A percentile compares a stretch with the other conserved stretches of the same genome.
Conservation (phyloP, 148 eudicot species). For the Rhododendron simsii region DNA sequence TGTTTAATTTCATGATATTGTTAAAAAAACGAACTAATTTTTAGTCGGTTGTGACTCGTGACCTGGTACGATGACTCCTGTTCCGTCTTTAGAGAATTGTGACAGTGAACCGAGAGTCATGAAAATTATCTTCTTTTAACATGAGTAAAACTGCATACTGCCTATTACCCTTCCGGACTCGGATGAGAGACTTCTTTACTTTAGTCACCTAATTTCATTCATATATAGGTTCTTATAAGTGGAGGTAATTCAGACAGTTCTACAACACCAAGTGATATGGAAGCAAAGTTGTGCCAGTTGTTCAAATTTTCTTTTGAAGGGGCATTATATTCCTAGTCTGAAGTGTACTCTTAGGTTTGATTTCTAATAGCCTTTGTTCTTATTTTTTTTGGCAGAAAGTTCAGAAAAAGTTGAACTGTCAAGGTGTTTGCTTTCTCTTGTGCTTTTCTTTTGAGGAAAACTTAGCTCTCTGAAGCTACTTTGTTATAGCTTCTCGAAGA, state of each 20-base stretch:
- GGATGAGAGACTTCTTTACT: neutral
- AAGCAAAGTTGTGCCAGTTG: neutral
- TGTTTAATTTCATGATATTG: neutral
- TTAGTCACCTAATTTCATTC: neutral
- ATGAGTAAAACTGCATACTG: neutral
- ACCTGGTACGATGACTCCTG: neutral
- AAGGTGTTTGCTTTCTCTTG: neutral
- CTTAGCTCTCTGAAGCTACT: neutral
- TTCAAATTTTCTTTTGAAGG: neutral
- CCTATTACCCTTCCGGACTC: neutral
- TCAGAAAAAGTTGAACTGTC: neutral
- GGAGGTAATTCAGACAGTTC: neutral
- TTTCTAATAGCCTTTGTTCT: neutral
- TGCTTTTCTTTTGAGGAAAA: constrained; percentile 10
- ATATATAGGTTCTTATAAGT: neutral
- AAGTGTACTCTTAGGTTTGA: constrained; percentile 1
- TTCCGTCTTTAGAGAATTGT: neutral
- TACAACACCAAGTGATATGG: neutral
- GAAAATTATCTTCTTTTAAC: neutral
- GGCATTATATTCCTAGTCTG: constrained; percentile 22
- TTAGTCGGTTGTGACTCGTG: neutral
- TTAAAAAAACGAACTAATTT: neutral
- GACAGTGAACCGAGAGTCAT: neutral
- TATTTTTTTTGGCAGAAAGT: neutral
- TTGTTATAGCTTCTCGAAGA: neutral